Conservation (phyloP, 768 basidiomycete species). For the Kwoniella sp. region DNA sequence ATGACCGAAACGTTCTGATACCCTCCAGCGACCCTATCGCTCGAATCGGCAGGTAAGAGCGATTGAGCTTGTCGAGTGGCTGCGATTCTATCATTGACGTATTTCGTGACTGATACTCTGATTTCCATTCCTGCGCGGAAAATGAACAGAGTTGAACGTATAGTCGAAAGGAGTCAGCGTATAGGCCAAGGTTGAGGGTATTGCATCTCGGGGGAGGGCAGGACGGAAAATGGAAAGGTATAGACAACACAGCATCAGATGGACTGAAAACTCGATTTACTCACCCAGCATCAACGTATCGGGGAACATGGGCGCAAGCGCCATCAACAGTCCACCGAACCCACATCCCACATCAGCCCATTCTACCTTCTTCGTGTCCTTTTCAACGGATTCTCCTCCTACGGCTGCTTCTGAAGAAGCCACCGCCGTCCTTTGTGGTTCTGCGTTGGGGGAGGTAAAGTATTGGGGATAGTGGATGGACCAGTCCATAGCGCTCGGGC, state of each 20-base stretch:
- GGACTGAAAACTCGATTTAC: too few relatives aligned
- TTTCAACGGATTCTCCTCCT: not conserved
- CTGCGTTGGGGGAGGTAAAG: conserved; percentile 38
- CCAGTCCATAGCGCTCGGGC: conserved; percentile 70
- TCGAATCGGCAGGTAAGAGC: conserved; percentile 30
- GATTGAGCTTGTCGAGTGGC: conserved; percentile 68
- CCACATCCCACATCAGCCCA: conserved; percentile 98
- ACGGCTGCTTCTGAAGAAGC: not conserved
- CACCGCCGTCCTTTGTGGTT: conserved; percentile 25
- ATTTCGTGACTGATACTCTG: conserved; percentile 91
- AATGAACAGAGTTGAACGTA: not conserved
- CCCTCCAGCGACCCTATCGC: conserved; percentile 55
- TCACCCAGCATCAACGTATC: conserved; percentile 89
- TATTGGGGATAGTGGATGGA: conserved; percentile 75
- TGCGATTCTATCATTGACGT: conserved; percentile 88
- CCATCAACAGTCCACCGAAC: conserved; percentile 88
- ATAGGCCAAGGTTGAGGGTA: too few relatives aligned
- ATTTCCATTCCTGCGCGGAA: conserved; percentile 90
- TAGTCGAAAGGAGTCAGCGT: too few relatives aligned
- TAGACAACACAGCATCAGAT: too few relatives aligned
- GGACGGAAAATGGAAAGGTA: too few relatives aligned
- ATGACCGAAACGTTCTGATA: conserved; percentile 81
- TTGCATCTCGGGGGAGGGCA: too few relatives aligned
- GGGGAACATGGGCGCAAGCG: conserved; percentile 86
- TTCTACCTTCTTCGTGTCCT: conserved; percentile 67